phyloP scores from a whole-genome alignment of 208 protist genomes.

The Trypanosoma avium region DNA sequence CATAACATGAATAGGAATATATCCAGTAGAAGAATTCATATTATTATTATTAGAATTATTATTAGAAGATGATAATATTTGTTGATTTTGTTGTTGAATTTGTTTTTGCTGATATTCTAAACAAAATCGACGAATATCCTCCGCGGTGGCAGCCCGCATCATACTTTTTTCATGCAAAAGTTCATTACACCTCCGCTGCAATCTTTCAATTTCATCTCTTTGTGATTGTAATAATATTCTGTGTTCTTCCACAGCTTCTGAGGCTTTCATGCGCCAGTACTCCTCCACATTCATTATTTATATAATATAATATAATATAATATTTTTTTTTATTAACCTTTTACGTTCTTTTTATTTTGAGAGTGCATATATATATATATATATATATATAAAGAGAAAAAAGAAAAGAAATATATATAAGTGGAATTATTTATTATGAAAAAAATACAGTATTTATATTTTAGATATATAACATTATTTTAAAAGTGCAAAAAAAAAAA shows the following conservation, averaged over 20 bases:
- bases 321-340: conserved; percentile 2
- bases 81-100: conserved; percentile 17
- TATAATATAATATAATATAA: background rate
- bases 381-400: background rate
- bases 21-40: conserved; percentile 16
- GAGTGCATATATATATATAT: background rate
- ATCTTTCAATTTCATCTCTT: conserved; percentile 63
- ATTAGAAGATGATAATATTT: conserved; percentile 19
- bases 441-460: conserved; percentile 1
- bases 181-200: conserved; percentile 64
- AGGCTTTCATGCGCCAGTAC: conserved; percentile 55
- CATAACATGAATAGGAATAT: conserved; percentile 48
- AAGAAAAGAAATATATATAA: conserved; percentile 3
- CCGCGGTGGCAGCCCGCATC: conserved; percentile 60
- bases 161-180: conserved; percentile 68
- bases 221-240: conserved; percentile 53
- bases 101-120: conserved; percentile 49
- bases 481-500: conserved; percentile 11
- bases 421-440: background rate
- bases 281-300: conserved; percentile 46
- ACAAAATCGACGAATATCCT: conserved; percentile 67
- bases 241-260: conserved; percentile 51
- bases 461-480: background rate
- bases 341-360: conserved; percentile 18
- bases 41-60: background rate